Evolutionary conservation across 176 grass and related monocot species (phyloP), one percentile per base, ranked within the genome.

Genomic region (Melocanna baccifera): DNA sequence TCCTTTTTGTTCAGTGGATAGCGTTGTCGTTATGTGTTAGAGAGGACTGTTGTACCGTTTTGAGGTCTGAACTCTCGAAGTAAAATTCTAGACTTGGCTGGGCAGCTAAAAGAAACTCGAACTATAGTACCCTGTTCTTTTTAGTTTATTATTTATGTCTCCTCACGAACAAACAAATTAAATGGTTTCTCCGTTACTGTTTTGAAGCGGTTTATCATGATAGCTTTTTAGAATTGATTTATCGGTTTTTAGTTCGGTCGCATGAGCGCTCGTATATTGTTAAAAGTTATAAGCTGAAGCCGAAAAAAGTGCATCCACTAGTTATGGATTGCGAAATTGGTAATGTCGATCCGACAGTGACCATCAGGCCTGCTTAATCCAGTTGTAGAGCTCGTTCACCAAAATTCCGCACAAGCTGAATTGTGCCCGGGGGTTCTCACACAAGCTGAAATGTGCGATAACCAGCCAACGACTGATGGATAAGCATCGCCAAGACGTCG

Each of bases 11-110:
- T 50, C 46, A 57, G 71, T 81, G 67, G 66, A 86, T 91, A 85
- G 71, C 69, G 73, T 6, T 41, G 57, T 51, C 32, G 59, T 66
- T 62, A n/a, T 73, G 53, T 85, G 36, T 57, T 88, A 82, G 71
- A 84, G 55, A 72, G 77, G 48, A 86, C 40, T 73, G 85, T 50
- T 88, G 78, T 78, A 91, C 82, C 64, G 67, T 85, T 85, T 77
- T 73, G 59, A 82, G 63, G 29, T 80, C 72, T 81, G 32, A 80
- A 67, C 81, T 40, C 48, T 43, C 67, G 22, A 77, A 81, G 62
- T 77, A 78, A 65, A 73, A 66, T 69, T 81, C 81, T 73, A 39
- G 77, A 80, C 69, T 80, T 65, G 71, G 15, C 61, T 84, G 71
- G 46, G n/a, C 46, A 42, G 10, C 20, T 41, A 14, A 42, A 23